These are phyloP conservation scores for Paulownia fortunei DNA, from an alignment of 257 asterid species.

Conservation along the genomic window DNA sequence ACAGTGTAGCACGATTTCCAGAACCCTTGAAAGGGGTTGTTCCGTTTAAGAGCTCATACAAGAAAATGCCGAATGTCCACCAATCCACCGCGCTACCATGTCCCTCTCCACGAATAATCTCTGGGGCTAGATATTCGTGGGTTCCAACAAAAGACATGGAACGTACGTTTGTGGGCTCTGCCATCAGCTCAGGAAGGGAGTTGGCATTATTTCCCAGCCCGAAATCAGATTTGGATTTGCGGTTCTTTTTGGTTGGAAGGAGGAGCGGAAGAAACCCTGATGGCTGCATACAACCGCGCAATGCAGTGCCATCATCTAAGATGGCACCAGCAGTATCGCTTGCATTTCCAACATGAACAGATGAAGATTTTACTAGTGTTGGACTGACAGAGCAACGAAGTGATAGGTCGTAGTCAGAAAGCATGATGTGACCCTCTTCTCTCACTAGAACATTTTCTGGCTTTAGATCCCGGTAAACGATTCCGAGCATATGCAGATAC, in stretches of 20 bases:
- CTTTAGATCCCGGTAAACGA: conserved; percentile 80
- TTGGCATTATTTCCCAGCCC: conserved; percentile 42
- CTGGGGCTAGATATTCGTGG: conserved; percentile 62
- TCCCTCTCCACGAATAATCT: conserved; percentile 63
- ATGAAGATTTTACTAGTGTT: conserved; percentile 79
- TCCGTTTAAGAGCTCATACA: conserved; percentile 54
- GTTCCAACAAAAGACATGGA: conserved; percentile 66
- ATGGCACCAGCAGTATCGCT: conserved; percentile 29
- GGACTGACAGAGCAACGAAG: conserved; percentile 85
- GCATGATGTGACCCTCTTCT: conserved; percentile 88
- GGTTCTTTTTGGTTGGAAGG: conserved; percentile 51
- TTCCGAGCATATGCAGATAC: conserved; percentile 87
- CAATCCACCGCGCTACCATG: conserved; percentile 64
- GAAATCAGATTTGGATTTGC: conserved; percentile 61
- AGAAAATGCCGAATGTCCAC: conserved; percentile 61
- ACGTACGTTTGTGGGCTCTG: conserved; percentile 55
- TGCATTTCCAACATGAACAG: conserved; percentile 48
- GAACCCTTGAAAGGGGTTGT: conserved; percentile 55
- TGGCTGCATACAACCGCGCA: conserved; percentile 53
- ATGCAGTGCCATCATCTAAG: conserved; percentile 37
- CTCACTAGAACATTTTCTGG: conserved; percentile 85
- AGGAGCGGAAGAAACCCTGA: conserved; percentile 51
- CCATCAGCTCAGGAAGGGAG: conserved; percentile 59
- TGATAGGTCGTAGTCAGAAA: conserved; percentile 85
- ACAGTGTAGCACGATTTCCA: conserved; percentile 50